These are phyloP conservation scores for Pleodorina starrii DNA, from an alignment of 139 green algal genomes.

Conservation along the genomic window DNA sequence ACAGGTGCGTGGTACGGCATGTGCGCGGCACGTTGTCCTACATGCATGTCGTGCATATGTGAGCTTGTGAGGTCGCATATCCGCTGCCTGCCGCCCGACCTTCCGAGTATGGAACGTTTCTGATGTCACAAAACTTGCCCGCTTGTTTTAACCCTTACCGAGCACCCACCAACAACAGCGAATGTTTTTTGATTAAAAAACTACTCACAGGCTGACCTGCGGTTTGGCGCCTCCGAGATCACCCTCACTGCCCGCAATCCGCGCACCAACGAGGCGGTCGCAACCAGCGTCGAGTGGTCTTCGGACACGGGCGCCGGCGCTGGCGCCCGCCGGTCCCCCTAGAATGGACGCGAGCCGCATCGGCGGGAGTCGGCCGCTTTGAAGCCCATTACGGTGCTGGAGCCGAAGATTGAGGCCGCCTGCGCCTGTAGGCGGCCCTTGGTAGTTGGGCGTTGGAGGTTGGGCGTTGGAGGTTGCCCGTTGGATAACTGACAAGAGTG, in stretches of 20 bases:
- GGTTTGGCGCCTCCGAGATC: slow-evolving; percentile 19
- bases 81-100: neutral
- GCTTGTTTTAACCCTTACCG: neutral
- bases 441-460: neutral
- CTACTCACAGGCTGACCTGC: slow-evolving; percentile 4
- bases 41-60: neutral
- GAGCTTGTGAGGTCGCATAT: too few relatives aligned
- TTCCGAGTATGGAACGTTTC: neutral
- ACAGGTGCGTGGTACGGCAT: neutral
- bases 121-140: neutral
- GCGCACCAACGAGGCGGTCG: neutral
- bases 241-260: slow-evolving; percentile 14
- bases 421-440: too few relatives aligned
- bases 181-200: neutral
- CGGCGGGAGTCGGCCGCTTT: too few relatives aligned
- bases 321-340: too few relatives aligned
- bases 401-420: too few relatives aligned
- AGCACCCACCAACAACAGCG: neutral
- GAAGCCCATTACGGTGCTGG: too few relatives aligned
- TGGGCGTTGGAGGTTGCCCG: neutral
- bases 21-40: neutral
- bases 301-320: neutral
- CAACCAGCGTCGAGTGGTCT: neutral
- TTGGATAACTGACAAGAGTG: too few relatives aligned
- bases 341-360: too few relatives aligned